Base-by-base conservation (phyloP, 768 basidiomycete species). In the Gyrodon lividus region DNA sequence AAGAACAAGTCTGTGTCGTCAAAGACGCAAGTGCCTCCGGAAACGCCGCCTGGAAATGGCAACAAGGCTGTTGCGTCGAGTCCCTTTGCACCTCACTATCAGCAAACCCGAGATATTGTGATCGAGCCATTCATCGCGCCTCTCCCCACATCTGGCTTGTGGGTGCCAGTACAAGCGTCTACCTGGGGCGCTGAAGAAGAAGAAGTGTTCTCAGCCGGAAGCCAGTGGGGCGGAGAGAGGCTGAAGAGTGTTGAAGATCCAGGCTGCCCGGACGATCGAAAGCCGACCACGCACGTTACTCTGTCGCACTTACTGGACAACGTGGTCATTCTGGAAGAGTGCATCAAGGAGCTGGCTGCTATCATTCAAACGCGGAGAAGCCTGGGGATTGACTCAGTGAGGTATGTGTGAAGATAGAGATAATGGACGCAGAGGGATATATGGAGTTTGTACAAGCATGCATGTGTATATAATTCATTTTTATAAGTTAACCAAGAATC, bases 241-340 rank as follows among this genome's bases (percentile, higher is more conserved):
- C 64, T 52, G 34, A 30, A 59, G 24, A 31, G 41, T 28, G 16
- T 38, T 7, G 57, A 69, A 26, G 66, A 65, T n/a, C 35, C 13
- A 33, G 51, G 45, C 41, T 34, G 38, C 50, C 13, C 56, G 57
- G 23, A 62, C 14, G 64, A 71, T 8, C 70, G 68, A 70, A 45
- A 59, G 43, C 72, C 66, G 28, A 50, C 65, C 13, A 66, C 70
- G 14, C 75, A 68, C 17, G 78, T 95, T 23, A 92, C 89, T 7
- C 74, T 98, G 46, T 93, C 91, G 40, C 84, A 81, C 56, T 67
- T 98, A 49, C 72, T 98, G 66, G 96, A 98, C 66, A 98, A 98
- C 63, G 87, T 95, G 26, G 93, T 98, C 26, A 85, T 98, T 35
- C 66, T 98, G 55, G 96, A 98, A 70, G 96, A 98, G 69, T 88